These are phyloP conservation scores for Phytomonas sp. DNA, from an alignment of 208 protist genomes.

Conservation along the genomic window DNA sequence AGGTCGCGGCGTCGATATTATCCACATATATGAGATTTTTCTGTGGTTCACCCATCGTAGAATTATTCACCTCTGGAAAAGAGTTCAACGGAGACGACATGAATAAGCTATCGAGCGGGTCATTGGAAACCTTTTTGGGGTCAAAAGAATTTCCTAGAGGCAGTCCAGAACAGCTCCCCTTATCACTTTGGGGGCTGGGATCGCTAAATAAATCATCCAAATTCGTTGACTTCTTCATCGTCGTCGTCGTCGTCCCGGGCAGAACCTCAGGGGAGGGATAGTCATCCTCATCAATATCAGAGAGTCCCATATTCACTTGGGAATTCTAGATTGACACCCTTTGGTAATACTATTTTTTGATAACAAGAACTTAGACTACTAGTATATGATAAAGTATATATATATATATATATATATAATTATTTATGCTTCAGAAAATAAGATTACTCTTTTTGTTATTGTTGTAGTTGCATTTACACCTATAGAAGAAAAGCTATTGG, in stretches of 20 bases:
- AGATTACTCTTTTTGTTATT: slow-evolving; percentile 1
- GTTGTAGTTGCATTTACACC: background rate
- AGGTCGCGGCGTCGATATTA: slow-evolving; percentile 1
- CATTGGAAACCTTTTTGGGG: background rate
- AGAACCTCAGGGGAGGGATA: slow-evolving; percentile 12
- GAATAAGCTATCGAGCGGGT: background rate
- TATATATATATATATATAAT: slow-evolving; percentile 1
- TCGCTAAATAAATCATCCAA: slow-evolving; percentile 9
- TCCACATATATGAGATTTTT: slow-evolving; percentile 23
- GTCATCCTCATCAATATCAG: slow-evolving; percentile 76
- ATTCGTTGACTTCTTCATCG: background rate
- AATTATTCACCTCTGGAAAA: background rate
- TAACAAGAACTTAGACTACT: slow-evolving; percentile 4
- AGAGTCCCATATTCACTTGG: slow-evolving; percentile 46
- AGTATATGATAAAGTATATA: slow-evolving; percentile 11
- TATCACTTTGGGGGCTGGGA: background rate
- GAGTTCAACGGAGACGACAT: background rate
- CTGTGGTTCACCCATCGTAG: background rate
- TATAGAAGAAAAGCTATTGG: background rate
- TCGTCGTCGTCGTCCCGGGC: slow-evolving; percentile 1
- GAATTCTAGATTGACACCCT: background rate
- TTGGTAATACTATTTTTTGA: background rate
- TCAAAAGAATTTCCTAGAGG: background rate
- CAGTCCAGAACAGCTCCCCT: background rate
- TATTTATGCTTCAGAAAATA: background rate